Evolutionary conservation across 2,329 filamentous ascomycete species (phyloP), one percentile per base, ranked within the genome.

Genomic region (Paraphaeosphaeria minitans): DNA sequence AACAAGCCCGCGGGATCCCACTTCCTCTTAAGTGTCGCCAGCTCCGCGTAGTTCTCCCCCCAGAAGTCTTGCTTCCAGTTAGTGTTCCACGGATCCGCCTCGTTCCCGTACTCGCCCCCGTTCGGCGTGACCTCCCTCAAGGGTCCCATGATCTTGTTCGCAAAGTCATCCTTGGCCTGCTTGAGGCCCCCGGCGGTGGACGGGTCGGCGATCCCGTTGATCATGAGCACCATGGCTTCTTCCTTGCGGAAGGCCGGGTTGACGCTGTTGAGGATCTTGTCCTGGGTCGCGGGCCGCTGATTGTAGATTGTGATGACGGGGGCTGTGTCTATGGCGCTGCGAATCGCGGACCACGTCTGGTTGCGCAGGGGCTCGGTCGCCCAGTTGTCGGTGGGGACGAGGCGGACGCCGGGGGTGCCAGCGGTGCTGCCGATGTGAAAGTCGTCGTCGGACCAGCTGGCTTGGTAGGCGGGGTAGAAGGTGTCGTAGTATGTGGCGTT

Each of bases 31-130:
- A 74, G 58, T 51, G 60, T 55, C 51, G 66, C 29, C 16, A 75
- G 61, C 31, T 63, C 56, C 1, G 64, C 59, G 53, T 75, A 75
- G 50, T 74, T 71, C 14, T 57, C 56, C 6, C 78, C 79, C 73
- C 75, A 81, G 62, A 80, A 81, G 7, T 73, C 66, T 21, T 71
- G 27, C 57, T 79, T 74, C 65, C 76, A 80, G 27, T 73, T 61
- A 5, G 77, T 72, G 62, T 80, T 77, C n/a, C 70, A 72, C 9
- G 74, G 69, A 59, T 79, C 72, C 5, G 77, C 77, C 60, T 78
- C 75, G 49, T 79, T 79, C 19, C 73, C 53, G 53, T 79, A 79
- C 1, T 71, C 67, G 13, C 76, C 77, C 24, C 70, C 66, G 29
- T 54, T 55, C 0, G 68, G 70, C 3, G 68, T 64, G 6, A 69